Evolutionary conservation across 768 basidiomycete genomes (phyloP).

Genomic region (Hericium erinaceus): DNA sequence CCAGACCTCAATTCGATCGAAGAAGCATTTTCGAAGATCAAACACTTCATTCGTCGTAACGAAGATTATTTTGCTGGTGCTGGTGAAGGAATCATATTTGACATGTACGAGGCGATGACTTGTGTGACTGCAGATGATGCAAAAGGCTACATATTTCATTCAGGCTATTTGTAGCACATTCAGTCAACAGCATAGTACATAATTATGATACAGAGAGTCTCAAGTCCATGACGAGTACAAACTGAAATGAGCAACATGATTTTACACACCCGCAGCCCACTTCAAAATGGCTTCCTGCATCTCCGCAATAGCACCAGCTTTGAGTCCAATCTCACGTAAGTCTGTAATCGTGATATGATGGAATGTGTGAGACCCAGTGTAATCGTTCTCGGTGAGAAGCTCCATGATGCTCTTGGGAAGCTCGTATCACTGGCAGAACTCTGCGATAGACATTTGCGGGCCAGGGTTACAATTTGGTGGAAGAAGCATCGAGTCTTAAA

Average conservation of each 20-base stretch:
- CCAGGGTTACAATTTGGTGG: too few species aligned
- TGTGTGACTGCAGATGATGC: slow-evolving; percentile 21
- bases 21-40: slow-evolving; percentile 30
- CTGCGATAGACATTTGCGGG: too few species aligned
- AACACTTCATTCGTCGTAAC: slow-evolving; percentile 19
- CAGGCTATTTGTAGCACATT: slow-evolving; percentile 20
- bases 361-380: background rate
- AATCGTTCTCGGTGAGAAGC: background rate
- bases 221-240: background rate
- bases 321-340: background rate
- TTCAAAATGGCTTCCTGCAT: background rate
- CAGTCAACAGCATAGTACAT: background rate
- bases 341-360: background rate
- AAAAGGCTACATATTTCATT: slow-evolving; percentile 23
- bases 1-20: slow-evolving; percentile 33
- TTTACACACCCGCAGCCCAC: background rate
- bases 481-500: too few species aligned
- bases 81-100: slow-evolving; percentile 17
- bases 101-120: slow-evolving; percentile 19
- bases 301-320: background rate
- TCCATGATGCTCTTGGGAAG: too few species aligned
- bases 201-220: background rate
- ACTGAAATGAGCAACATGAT: background rate
- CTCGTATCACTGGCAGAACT: too few species aligned
- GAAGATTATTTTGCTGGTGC: slow-evolving; percentile 1